Base-by-base conservation (phyloP, 768 basidiomycete species). In the Tylopilus rubrobrunneus region DNA sequence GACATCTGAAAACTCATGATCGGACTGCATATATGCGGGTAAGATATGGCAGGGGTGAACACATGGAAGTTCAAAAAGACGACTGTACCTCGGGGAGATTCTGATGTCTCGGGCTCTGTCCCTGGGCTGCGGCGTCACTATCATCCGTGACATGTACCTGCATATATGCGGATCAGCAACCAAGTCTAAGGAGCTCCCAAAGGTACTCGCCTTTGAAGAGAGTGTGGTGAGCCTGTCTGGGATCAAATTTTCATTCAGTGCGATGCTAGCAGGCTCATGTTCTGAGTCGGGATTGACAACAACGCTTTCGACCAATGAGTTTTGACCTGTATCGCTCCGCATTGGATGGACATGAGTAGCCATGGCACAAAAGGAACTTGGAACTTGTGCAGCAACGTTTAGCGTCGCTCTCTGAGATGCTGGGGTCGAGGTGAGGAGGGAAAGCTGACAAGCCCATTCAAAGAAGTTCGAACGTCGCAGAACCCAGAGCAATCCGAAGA, bases 11-110 rank as follows among this genome's bases (percentile, higher is more conserved):
- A 15, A 23, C 19, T 51, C 47, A 19, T 53, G 39, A 19, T 45
- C 29, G 12, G 37, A 31, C 55, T 55, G 59, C 28, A 58, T 67
- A 60, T 59, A 66, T 68, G 66, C 66, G 53, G 43, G 42, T 50
- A 40, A 62, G 49, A 8, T 41, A 51, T 8, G 47, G 48, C n/a
- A 27, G 15, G 14, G 40, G 21, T 33, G 3, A 12, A n/a, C 17
- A n/a, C n/a, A 11, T 29, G n/a, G 43, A n/a, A 7, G 23, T 15
- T 5, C 17, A 11, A 29, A 17, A 27, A 25, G 36, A 45, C 11
- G 40, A 21, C 12, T 39, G 19, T 3, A 67, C 62, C 54, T 54
- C 42, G 28, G 31, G 31, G n/a, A 44, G n/a, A 41, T 11, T 31
- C 31, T 2, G 10, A 31, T 31, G 31, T 31, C 31, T 31, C 31